Evolutionary conservation across 768 basidiomycete genomes (phyloP), one percentile per base, ranked within the genome.

Genomic region (Amanita phalloides): DNA sequence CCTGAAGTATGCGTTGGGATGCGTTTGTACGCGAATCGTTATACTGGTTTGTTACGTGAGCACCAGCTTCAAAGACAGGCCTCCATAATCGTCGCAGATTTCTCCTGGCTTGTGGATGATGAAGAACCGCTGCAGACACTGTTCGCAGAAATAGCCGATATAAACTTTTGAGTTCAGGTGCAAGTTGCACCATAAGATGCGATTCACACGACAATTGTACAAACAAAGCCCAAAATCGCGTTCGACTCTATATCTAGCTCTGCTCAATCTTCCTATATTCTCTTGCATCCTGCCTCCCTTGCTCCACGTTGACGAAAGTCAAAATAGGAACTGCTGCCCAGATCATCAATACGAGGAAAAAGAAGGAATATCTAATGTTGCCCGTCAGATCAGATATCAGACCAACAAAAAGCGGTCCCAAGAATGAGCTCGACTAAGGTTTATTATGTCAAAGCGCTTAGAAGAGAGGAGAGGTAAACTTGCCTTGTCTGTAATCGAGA

Each of bases 401-500:
- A 0, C 91, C 93, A 1, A 97, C 93, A 25, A 91, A 68, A 5
- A 93, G 71, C 2, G 95, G 95, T 0, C 95, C 95, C 3, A 97
- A 67, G 69, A 97, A 98, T 6, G 90, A 91, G 55, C 84, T 86
- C 6, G 91, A 92, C 85, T 96, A 62, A 30, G 9, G 21, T 3
- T 6, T 11, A 10, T 6, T 36, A 20, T 11, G 30, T 7, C 8
- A 52, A n/a, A 10, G 26, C 10, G 14, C n/a, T 42, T 1, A 10
- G 32, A 21, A 61, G 58, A 36, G 54, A 56, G 35, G 21, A 46
- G 42, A 41, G 25, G 37, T 20, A 33, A 38, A n/a, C 39, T 4
- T 21, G 82, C 87, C 73, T 92, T 90, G 68, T 91, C 89, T 0
- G 92, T 95, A 58, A 97, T 92, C 13, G 86, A 86, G 66, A 86